These are phyloP conservation scores for Phialophora tarda DNA, from an alignment of 2,329 filamentous ascomycete genomes.

Conservation along the genomic window DNA sequence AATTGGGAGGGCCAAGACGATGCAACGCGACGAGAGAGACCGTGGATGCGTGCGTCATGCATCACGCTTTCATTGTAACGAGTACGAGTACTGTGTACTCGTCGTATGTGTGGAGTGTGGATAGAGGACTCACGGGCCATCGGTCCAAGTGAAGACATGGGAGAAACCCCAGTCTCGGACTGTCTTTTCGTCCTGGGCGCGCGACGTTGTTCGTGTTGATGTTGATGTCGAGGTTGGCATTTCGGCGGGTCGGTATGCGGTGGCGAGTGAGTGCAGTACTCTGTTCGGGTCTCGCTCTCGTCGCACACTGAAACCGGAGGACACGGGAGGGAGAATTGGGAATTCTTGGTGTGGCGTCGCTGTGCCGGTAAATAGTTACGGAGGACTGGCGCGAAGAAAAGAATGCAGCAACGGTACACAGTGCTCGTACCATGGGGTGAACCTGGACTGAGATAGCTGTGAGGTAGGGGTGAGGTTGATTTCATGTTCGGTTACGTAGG, in stretches of 20 bases:
- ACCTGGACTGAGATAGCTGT: neutral
- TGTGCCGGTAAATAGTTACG: neutral
- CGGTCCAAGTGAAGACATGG: constrained; percentile 67
- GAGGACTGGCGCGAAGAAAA: neutral
- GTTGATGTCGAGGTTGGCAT: constrained; percentile 1
- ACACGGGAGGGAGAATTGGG: neutral
- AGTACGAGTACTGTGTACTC: too few species aligned
- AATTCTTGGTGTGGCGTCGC: neutral
- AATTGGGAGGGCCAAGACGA: too few species aligned
- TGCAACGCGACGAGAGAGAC: too few species aligned
- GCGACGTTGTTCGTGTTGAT: constrained; percentile 27
- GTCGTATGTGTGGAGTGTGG: neutral
- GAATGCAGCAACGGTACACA: neutral
- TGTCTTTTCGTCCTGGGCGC: constrained; percentile 57
- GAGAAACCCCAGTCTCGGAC: constrained; percentile 65
- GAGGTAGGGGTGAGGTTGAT: neutral
- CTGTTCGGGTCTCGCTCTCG: neutral
- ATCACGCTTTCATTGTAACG: too few species aligned
- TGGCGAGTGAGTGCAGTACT: neutral
- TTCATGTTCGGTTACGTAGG: constrained; percentile 2
- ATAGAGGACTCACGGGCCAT: constrained; percentile 57
- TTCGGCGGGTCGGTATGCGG: neutral
- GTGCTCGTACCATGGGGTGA: neutral
- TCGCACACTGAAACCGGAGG: constrained; percentile 3
- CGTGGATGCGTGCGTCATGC: too few species aligned